phyloP scores from a whole-genome alignment of 106 monocot genomes.

The Dendrobium catenatum region DNA sequence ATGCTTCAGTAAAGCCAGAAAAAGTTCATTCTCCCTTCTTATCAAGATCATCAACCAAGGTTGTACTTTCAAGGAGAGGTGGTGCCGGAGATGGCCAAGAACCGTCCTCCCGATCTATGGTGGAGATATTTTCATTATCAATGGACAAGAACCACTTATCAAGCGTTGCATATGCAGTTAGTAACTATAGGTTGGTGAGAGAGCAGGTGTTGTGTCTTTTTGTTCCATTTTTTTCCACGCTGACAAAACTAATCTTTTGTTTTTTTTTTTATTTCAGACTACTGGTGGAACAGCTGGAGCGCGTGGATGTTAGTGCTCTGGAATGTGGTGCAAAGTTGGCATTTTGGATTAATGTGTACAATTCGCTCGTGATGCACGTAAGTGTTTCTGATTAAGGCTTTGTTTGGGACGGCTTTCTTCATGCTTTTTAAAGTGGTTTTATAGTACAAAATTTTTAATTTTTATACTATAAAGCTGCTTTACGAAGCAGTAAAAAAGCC shows the following conservation, averaged over 20 bases:
- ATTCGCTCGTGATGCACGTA: conserved; percentile 88
- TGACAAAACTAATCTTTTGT: neutral
- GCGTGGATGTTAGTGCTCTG: conserved; percentile 40
- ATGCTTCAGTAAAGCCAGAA: conserved; percentile 21
- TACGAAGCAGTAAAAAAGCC: too few species aligned
- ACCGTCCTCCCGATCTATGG: conserved; percentile 15
- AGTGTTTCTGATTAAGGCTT: neutral
- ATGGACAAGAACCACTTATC: conserved; percentile 42
- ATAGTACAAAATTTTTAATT: too few species aligned
- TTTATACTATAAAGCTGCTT: too few species aligned
- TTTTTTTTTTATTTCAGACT: conserved; percentile 25
- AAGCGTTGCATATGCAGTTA: conserved; percentile 41
- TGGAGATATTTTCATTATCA: conserved; percentile 48
- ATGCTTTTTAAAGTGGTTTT: too few species aligned
- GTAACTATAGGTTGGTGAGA: conserved; percentile 46
- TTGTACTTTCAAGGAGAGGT: conserved; percentile 24
- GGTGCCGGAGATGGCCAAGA: conserved; percentile 19
- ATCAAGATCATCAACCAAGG: conserved; percentile 58
- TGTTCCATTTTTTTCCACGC: neutral
- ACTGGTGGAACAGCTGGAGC: conserved; percentile 68
- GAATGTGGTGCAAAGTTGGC: conserved; percentile 60
- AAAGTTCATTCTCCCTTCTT: conserved; percentile 29
- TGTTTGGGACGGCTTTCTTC: too few species aligned
- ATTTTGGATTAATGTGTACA: conserved; percentile 88
- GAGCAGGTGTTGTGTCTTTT: neutral